Evolutionary conservation across 345 rosid species (phyloP).

Genomic region (Hibiscus trionum): DNA sequence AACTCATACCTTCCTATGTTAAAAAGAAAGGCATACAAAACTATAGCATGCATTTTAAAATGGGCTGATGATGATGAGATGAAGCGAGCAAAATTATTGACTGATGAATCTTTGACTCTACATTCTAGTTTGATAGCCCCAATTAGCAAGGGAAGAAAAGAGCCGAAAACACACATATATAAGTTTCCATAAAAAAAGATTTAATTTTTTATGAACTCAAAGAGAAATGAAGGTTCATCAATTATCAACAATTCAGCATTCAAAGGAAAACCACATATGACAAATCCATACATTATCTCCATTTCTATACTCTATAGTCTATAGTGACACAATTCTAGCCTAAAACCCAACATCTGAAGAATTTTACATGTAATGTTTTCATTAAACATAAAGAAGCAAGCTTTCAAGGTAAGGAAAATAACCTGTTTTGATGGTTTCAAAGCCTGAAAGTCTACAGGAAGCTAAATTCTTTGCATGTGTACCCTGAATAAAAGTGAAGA

Average conservation of each 20-base stretch:
- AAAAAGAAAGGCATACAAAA: background rate
- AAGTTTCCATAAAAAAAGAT: background rate
- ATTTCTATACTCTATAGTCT: background rate
- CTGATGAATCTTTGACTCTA: background rate
- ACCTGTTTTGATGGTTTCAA: constrained; percentile 6
- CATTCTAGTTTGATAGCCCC: background rate
- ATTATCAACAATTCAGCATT: background rate
- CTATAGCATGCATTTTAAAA: background rate
- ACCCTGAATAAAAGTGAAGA: constrained; percentile 2
- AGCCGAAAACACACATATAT: background rate
- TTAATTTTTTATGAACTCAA: background rate
- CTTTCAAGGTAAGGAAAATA: background rate
- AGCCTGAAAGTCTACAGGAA: background rate
- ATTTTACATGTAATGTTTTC: too few relatives aligned
- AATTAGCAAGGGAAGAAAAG: too few relatives aligned
- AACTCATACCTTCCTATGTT: background rate
- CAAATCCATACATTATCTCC: background rate
- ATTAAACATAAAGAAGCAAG: background rate
- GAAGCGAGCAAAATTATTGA: too few relatives aligned
- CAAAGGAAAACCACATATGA: background rate
- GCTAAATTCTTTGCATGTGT: background rate
- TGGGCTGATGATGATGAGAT: background rate
- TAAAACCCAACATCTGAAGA: background rate
- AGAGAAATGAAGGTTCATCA: background rate
- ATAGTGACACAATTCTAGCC: background rate